A percentile compares a stretch with the other conserved stretches of the same genome.
phyloP scores from a whole-genome alignment of 306 rosid genomes.

The Urtica urens region DNA sequence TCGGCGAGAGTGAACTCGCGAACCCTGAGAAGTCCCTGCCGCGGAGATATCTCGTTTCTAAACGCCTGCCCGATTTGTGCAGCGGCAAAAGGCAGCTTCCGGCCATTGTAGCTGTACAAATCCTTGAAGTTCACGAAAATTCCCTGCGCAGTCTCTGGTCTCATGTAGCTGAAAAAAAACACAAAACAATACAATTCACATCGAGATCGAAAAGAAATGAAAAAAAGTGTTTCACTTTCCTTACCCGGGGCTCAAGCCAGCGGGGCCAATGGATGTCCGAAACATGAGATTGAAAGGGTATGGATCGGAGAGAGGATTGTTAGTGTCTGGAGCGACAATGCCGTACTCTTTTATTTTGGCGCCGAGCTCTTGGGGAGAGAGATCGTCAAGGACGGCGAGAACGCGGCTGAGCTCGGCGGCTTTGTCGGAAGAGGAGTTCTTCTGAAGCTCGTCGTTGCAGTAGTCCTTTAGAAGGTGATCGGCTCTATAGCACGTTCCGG shows the following conservation, averaged over 20 bases:
- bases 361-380: conserved; percentile 65
- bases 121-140: conserved; percentile 88
- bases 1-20: conserved; percentile 93
- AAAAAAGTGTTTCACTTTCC: conserved; percentile 9
- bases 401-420: conserved; percentile 58
- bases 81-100: conserved; percentile 90
- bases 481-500: conserved; percentile 79
- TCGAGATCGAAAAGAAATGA: neutral
- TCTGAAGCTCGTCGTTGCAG: conserved; percentile 78
- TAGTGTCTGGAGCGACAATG: conserved; percentile 79
- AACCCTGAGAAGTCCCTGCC: conserved; percentile 92
- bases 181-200: neutral
- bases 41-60: conserved; percentile 97
- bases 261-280: conserved; percentile 87
- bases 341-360: conserved; percentile 75
- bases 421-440: conserved; percentile 24
- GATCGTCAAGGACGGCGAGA: conserved; percentile 61
- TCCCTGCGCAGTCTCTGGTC: conserved; percentile 97
- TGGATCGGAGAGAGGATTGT: conserved; percentile 79
- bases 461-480: conserved; percentile 86
- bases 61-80: conserved; percentile 97
- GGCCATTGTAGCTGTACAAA: conserved; percentile 78
- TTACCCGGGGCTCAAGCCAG: conserved; percentile 78
- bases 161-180: conserved; percentile 44
- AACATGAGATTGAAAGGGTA: conserved; percentile 96